phyloP scores from a whole-genome alignment of 306 rosid genomes.

The Rubus parviflorus region DNA sequence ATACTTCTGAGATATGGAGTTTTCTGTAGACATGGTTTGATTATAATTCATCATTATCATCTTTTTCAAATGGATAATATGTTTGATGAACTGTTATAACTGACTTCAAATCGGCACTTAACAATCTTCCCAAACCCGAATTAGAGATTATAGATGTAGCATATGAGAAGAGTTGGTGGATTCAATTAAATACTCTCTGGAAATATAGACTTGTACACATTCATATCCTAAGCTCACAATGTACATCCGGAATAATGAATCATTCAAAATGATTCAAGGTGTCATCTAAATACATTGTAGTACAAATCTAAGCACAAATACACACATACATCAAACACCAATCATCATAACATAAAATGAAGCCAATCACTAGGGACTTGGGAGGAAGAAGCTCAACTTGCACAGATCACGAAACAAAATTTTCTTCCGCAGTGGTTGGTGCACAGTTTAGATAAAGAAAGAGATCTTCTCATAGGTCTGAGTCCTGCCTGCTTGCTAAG shows the following conservation, averaged over 20 bases:
- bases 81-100: background rate
- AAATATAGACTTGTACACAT: background rate
- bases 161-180: too few relatives aligned
- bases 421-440: conserved; percentile 19
- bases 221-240: conserved; percentile 5
- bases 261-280: background rate
- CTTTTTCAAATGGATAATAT: background rate
- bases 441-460: conserved; percentile 1
- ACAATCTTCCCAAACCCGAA: background rate
- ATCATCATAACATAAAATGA: background rate
- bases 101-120: background rate
- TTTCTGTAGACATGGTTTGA: background rate
- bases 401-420: conserved; percentile 23
- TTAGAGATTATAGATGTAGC: too few relatives aligned
- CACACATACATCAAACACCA: background rate
- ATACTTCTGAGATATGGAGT: background rate
- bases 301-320: background rate
- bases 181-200: too few relatives aligned
- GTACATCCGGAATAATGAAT: conserved; percentile 9
- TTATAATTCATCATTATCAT: background rate
- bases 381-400: background rate
- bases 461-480: conserved; percentile 41
- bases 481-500: conserved; percentile 84
- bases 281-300: background rate
- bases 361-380: background rate